Conservation (phyloP, 2,329 filamentous ascomycete species). For the Neofusicoccum cordaticola region DNA sequence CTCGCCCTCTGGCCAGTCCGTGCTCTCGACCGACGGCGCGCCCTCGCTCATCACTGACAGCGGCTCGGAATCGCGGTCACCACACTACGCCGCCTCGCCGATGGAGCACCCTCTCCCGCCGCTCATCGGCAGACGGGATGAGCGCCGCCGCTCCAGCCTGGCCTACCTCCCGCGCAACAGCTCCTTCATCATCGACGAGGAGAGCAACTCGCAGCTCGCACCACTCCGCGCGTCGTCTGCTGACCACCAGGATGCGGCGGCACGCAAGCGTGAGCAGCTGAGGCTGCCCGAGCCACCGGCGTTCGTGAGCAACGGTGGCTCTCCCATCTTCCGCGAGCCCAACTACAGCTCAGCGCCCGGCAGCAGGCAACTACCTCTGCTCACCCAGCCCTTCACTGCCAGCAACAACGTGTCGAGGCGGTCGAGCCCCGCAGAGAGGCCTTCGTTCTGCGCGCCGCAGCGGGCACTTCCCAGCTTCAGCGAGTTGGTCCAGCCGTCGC, state of each 20-base stretch:
- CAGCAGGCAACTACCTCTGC: slow-evolving; percentile 20
- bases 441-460: slow-evolving; percentile 21
- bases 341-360: neutral
- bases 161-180: slow-evolving; percentile 37
- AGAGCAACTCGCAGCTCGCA: slow-evolving; percentile 19
- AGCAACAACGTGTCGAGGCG: neutral
- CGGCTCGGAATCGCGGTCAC: slow-evolving; percentile 47
- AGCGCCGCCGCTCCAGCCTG: slow-evolving; percentile 35
- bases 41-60: slow-evolving; percentile 70
- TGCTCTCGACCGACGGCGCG: slow-evolving; percentile 61
- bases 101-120: slow-evolving; percentile 43
- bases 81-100: slow-evolving; percentile 44
- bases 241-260: neutral
- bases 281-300: slow-evolving; percentile 18
- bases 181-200: slow-evolving; percentile 38
- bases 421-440: slow-evolving; percentile 18
- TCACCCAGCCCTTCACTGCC: slow-evolving; percentile 29
- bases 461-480: slow-evolving; percentile 32
- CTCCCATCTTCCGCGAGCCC: slow-evolving; percentile 14
- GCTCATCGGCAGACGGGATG: slow-evolving; percentile 33
- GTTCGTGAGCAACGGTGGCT: neutral
- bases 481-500: slow-evolving; percentile 30
- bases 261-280: slow-evolving; percentile 27
- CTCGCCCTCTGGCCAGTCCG: slow-evolving; percentile 62
- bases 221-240: slow-evolving; percentile 2